Evolutionary conservation across 495 filamentous ascomycete species (phyloP).

Genomic region (Tirmania nivea): DNA sequence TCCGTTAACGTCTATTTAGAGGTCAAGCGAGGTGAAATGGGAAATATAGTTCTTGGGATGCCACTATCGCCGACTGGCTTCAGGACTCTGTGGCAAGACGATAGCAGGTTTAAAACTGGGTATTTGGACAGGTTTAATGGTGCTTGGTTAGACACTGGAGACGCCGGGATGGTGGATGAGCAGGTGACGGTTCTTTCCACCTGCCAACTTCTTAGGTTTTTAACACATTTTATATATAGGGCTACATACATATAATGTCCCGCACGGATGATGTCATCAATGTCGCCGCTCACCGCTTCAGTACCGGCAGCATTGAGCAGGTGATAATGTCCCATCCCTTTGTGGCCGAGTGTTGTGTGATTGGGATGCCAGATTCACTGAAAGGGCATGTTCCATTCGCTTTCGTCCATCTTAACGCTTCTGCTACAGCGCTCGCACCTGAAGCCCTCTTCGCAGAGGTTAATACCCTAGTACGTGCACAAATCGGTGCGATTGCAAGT

Average conservation of each 20-base stretch:
- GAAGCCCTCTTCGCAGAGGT: constrained; percentile 30
- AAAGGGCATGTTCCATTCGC: constrained; percentile 87
- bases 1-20: constrained; percentile 19
- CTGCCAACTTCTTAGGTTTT: too few relatives aligned
- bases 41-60: constrained; percentile 68
- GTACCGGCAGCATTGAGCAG: constrained; percentile 76
- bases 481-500: constrained; percentile 71
- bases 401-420: constrained; percentile 41
- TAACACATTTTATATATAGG: constrained; percentile 6
- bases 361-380: constrained; percentile 61
- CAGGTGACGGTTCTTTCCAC: constrained; percentile 19
- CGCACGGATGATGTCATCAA: constrained; percentile 81
- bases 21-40: constrained; percentile 48
- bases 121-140: constrained; percentile 65
- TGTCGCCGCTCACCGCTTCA: constrained; percentile 79
- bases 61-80: constrained; percentile 74
- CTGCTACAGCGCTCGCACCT: constrained; percentile 26
- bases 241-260: constrained; percentile 46
- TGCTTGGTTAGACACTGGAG: constrained; percentile 71
- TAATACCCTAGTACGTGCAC: constrained; percentile 6
- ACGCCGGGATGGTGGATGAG: constrained; percentile 64
- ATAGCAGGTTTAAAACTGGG: constrained; percentile 57
- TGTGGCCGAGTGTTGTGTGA: constrained; percentile 62
- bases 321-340: constrained; percentile 58
- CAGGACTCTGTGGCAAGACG: constrained; percentile 63